These are phyloP conservation scores for Clavispora fructus DNA, from an alignment of 805 yeast genomes.

Conservation along the genomic window DNA sequence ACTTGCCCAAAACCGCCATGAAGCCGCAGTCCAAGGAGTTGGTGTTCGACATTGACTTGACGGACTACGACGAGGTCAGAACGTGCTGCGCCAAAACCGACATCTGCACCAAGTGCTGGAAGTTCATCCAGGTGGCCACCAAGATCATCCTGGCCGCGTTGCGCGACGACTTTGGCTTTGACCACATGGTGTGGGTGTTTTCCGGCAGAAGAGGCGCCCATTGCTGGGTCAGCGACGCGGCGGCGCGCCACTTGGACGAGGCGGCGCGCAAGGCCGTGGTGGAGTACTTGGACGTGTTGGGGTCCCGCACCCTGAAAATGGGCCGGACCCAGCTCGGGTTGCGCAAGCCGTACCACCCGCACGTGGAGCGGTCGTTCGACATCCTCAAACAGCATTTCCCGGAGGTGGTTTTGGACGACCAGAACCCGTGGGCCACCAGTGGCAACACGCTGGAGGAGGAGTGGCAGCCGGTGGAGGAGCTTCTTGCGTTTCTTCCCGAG, in stretches of 20 bases:
- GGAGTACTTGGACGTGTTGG: slow-evolving; percentile 75
- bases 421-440: slow-evolving; percentile 70
- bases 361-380: slow-evolving; percentile 68
- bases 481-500: slow-evolving; percentile 62
- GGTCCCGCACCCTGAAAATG: slow-evolving; percentile 30
- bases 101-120: slow-evolving; percentile 91
- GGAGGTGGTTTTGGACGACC: slow-evolving; percentile 66
- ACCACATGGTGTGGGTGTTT: slow-evolving; percentile 87
- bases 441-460: slow-evolving; percentile 37
- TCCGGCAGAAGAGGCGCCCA: slow-evolving; percentile 99
- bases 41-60: slow-evolving; percentile 95
- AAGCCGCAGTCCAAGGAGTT: slow-evolving; percentile 81
- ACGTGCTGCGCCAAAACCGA: slow-evolving; percentile 87
- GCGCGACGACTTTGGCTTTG: slow-evolving; percentile 83
- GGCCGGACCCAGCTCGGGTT: slow-evolving; percentile 50
- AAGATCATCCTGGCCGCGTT: slow-evolving; percentile 67
- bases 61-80: slow-evolving; percentile 90
- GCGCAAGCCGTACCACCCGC: slow-evolving; percentile 87
- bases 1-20: slow-evolving; percentile 69
- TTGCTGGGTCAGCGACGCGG: slow-evolving; percentile 90
- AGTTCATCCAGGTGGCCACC: slow-evolving; percentile 80
- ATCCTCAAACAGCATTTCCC: slow-evolving; percentile 59
- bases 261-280: slow-evolving; percentile 69
- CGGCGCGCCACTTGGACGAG: slow-evolving; percentile 76
- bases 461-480: slow-evolving; percentile 44